These are phyloP conservation scores for Phalaenopsis hybrid DNA, from an alignment of 116 monocot species.

Conservation along the genomic window DNA sequence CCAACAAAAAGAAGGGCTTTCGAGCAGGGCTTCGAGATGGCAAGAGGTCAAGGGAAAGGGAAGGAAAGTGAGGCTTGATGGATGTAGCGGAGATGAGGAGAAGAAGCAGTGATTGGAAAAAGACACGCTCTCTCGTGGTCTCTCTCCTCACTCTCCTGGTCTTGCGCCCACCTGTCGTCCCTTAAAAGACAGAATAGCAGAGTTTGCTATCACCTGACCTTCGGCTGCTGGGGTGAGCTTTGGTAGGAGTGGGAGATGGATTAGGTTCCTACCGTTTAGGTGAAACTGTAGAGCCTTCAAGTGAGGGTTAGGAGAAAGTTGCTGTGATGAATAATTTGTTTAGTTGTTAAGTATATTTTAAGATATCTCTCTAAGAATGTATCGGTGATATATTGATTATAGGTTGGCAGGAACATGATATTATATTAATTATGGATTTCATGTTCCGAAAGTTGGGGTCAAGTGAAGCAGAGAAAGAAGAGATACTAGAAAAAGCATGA, in stretches of 20 bases:
- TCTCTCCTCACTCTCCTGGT: not conserved
- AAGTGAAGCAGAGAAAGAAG: too few relatives aligned
- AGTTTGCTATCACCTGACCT: not conserved
- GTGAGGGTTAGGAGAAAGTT: not conserved
- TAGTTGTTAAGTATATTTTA: too few relatives aligned
- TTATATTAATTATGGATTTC: too few relatives aligned
- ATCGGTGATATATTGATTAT: too few relatives aligned
- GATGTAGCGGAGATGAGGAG: not conserved
- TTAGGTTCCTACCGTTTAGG: not conserved
- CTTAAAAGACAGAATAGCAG: not conserved
- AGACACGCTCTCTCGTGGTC: not conserved
- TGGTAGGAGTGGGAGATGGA: not conserved
- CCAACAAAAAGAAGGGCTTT: not conserved
- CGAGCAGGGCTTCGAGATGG: not conserved
- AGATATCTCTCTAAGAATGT: too few relatives aligned
- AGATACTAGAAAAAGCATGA: too few relatives aligned
- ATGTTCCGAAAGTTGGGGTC: too few relatives aligned
- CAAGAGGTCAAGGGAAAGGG: not conserved
- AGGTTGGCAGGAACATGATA: too few relatives aligned
- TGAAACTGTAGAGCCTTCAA: not conserved
- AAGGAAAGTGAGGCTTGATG: not conserved
- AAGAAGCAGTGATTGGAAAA: slow-evolving; percentile 1
- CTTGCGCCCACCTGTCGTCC: not conserved
- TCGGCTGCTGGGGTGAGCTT: not conserved
- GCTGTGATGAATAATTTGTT: too few relatives aligned